Percentiles rank a stretch among this genome's conserved stretches.
Evolutionary conservation across 176 grass and related monocot species (phyloP).

Genomic region (Rhynchospora pubera): DNA sequence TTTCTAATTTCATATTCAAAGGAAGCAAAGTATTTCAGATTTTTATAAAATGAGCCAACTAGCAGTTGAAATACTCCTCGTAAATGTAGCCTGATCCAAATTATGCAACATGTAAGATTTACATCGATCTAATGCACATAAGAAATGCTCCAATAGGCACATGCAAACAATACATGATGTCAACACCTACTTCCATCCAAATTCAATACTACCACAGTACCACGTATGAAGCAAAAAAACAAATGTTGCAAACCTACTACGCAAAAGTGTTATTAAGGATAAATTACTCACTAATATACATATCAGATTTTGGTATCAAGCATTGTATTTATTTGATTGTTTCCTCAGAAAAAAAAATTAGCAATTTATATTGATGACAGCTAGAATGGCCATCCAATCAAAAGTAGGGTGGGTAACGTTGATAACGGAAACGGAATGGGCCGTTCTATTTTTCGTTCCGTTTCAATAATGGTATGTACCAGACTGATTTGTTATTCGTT

Average conservation of each 20-base stretch:
- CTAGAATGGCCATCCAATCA: not conserved
- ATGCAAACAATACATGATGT: slow-evolving; percentile 15
- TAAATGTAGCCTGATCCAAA: slow-evolving; percentile 16
- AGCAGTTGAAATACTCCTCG: not conserved
- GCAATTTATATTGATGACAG: not conserved
- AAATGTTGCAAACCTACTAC: not conserved
- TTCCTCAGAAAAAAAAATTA: not conserved
- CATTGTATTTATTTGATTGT: not conserved
- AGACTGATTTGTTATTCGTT: too few relatives aligned
- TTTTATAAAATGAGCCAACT: not conserved
- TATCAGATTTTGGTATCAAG: not conserved
- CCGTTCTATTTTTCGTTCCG: too few relatives aligned
- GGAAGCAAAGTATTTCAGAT: not conserved
- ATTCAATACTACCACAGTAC: not conserved
- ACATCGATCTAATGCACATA: not conserved
- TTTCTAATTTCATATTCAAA: not conserved
- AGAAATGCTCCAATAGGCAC: not conserved
- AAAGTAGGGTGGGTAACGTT: too few relatives aligned
- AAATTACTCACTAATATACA: not conserved
- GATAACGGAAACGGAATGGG: too few relatives aligned
- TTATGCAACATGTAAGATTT: slow-evolving; percentile 6
- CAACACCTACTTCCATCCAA: not conserved
- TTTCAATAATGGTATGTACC: too few relatives aligned
- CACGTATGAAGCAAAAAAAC: not conserved
- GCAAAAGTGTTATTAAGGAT: not conserved